A percentile compares a stretch with the other conserved stretches of the same genome.
Evolutionary conservation across 1,284 basidiomycete genomes (phyloP).

Genomic region (Tilletia setariae): DNA sequence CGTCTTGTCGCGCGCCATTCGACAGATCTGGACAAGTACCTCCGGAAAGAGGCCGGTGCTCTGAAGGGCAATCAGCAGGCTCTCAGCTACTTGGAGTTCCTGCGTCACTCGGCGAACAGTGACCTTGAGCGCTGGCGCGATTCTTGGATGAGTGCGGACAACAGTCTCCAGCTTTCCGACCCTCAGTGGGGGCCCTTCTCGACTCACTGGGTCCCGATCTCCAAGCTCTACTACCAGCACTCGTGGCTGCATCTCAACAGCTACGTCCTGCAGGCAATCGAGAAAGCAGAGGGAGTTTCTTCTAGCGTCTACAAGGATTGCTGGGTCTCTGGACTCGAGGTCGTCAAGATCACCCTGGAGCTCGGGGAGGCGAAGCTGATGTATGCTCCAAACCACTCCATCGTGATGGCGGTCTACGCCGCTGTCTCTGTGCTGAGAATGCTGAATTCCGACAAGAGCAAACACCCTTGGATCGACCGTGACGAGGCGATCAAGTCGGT

Average conservation of each 20-base stretch:
- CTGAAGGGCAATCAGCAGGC: neutral
- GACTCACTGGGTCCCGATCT: slow-evolving; percentile 38
- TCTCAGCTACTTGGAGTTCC: slow-evolving; percentile 35
- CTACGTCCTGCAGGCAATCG: slow-evolving; percentile 36
- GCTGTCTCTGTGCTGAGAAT: slow-evolving; percentile 41
- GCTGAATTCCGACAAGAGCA: slow-evolving; percentile 33
- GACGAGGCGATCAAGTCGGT: slow-evolving; percentile 33
- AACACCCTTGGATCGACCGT: slow-evolving; percentile 35
- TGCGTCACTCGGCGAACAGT: slow-evolving; percentile 35
- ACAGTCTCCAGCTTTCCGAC: slow-evolving; percentile 6
- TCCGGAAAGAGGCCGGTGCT: neutral
- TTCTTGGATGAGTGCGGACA: slow-evolving; percentile 36
- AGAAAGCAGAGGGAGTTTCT: slow-evolving; percentile 35
- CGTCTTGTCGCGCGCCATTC: slow-evolving; percentile 36
- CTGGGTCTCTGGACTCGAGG: slow-evolving; percentile 35
- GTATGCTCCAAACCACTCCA: slow-evolving; percentile 38
- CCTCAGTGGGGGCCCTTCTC: slow-evolving; percentile 25
- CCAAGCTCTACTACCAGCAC: slow-evolving; percentile 41
- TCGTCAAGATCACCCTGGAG: slow-evolving; percentile 42
- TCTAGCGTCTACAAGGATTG: slow-evolving; percentile 27
- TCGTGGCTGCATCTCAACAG: slow-evolving; percentile 41
- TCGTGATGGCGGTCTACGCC: slow-evolving; percentile 43
- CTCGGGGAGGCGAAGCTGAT: slow-evolving; percentile 32
- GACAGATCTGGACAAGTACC: slow-evolving; percentile 33
- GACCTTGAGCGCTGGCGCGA: slow-evolving; percentile 46